phyloP scores from a whole-genome alignment of 192 early-diverging fungal species.

The Linnemannia elongata region DNA sequence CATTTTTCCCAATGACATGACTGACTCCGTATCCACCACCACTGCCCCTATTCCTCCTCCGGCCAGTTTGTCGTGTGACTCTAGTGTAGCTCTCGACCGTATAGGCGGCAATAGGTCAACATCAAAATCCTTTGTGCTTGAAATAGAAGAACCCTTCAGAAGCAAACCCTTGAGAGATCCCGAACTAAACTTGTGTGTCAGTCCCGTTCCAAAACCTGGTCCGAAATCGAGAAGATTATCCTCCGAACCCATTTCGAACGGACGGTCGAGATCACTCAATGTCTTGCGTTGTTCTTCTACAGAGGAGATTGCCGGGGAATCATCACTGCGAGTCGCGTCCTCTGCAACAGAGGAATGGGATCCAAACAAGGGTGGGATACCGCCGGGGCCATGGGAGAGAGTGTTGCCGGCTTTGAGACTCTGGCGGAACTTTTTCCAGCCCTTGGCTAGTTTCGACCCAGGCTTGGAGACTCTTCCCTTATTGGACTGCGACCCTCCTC shows the following conservation, averaged over 20 bases:
- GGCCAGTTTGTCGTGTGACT: background rate
- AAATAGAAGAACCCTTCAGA: constrained; percentile 5
- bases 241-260: constrained; percentile 1
- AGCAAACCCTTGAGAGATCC: constrained; percentile 13
- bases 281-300: constrained; percentile 2
- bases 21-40: constrained; percentile 10
- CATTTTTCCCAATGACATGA: constrained; percentile 28
- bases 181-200: constrained; percentile 19
- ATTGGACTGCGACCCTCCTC: background rate
- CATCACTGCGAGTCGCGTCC: background rate
- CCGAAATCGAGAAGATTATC: background rate
- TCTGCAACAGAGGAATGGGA: constrained; percentile 9
- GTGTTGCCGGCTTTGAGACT: constrained; percentile 3
- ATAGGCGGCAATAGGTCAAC: background rate
- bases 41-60: background rate
- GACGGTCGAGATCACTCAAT: constrained; percentile 20
- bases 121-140: background rate
- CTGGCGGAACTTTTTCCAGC: constrained; percentile 34
- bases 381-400: background rate
- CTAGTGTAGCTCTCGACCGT: background rate
- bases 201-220: background rate
- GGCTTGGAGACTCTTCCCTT: constrained; percentile 3
- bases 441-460: constrained; percentile 15
- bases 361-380: background rate
- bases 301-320: background rate